Evolutionary conservation across 1,284 basidiomycete genomes (phyloP).

Genomic region (Papiliotrema nemorosa): DNA sequence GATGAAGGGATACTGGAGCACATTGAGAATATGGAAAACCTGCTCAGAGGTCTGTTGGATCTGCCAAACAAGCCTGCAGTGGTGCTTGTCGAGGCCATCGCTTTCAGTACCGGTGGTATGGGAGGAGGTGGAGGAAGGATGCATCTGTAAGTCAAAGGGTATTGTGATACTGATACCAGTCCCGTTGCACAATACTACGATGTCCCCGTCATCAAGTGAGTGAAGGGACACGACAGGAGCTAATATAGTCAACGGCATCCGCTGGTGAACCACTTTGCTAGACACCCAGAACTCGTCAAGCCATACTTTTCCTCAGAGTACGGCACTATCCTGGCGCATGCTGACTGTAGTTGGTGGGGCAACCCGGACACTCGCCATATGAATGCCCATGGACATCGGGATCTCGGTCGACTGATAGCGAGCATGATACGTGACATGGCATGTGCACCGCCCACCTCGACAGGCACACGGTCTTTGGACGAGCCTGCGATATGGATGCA

Average conservation of each 20-base stretch:
- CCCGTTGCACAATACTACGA: slow-evolving; percentile 48
- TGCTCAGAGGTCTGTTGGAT: slow-evolving; percentile 42
- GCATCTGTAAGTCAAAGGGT: slow-evolving; percentile 31
- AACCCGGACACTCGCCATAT: slow-evolving; percentile 45
- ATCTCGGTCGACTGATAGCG: slow-evolving; percentile 37
- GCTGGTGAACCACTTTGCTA: slow-evolving; percentile 43
- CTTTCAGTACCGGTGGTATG: slow-evolving; percentile 44
- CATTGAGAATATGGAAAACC: slow-evolving; percentile 48
- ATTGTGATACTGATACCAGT: slow-evolving; percentile 2
- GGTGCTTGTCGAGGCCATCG: slow-evolving; percentile 41
- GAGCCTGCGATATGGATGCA: slow-evolving; percentile 31
- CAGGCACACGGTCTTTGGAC: background rate
- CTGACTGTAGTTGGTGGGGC: slow-evolving; percentile 39
- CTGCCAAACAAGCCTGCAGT: slow-evolving; percentile 40
- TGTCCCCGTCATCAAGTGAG: slow-evolving; percentile 11
- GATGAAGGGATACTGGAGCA: slow-evolving; percentile 46
- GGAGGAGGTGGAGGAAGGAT: slow-evolving; percentile 46
- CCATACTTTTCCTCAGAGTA: slow-evolving; percentile 45
- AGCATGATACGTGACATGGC: slow-evolving; percentile 40
- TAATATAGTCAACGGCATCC: slow-evolving; percentile 36
- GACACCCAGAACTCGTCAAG: slow-evolving; percentile 41
- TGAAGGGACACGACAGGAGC: slow-evolving; percentile 29
- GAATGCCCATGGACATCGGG: slow-evolving; percentile 42
- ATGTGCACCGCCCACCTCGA: slow-evolving; percentile 29
- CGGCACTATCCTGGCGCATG: slow-evolving; percentile 4